Conservation (phyloP, 306 rosid species). For the Abrus pulchellus region DNA sequence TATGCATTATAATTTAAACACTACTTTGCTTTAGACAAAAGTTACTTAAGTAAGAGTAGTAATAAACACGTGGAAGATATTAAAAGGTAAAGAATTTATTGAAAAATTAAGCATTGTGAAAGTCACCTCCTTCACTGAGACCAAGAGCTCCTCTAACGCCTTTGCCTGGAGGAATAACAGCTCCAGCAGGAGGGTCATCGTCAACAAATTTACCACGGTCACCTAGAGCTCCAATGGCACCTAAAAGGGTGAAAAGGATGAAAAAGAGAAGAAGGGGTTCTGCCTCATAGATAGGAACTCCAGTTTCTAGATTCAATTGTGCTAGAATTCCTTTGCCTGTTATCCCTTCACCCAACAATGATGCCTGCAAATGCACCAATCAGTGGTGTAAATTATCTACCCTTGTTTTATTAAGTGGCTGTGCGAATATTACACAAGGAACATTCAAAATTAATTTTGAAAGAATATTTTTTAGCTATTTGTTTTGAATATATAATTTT, state of each 20-base stretch:
- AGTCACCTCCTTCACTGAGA: slow-evolving; percentile 82
- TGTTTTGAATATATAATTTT: neutral
- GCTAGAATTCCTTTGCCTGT: slow-evolving; percentile 96
- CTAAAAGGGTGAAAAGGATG: slow-evolving; percentile 92
- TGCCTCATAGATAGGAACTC: slow-evolving; percentile 93
- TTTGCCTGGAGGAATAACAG: slow-evolving; percentile 84
- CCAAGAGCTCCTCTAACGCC: slow-evolving; percentile 75
- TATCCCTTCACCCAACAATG: slow-evolving; percentile 84
- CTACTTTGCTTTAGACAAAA: too few relatives aligned
- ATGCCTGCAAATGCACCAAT: slow-evolving; percentile 67
- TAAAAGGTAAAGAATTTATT: neutral
- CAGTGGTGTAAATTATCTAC: neutral
- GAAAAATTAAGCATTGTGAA: neutral
- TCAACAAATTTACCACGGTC: slow-evolving; percentile 94
- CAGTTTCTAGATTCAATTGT: slow-evolving; percentile 92
- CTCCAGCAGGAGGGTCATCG: slow-evolving; percentile 78
- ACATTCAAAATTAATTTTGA: neutral
- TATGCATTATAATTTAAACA: too few relatives aligned
- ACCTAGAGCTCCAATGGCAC: slow-evolving; percentile 98
- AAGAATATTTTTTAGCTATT: neutral
- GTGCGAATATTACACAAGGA: neutral
- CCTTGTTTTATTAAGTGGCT: neutral
- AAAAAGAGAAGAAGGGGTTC: slow-evolving; percentile 97
- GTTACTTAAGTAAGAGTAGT: too few relatives aligned
- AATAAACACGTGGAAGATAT: too few relatives aligned